These are phyloP conservation scores for Puccinia coronata DNA, from an alignment of 1,284 basidiomycete genomes.

Conservation along the genomic window DNA sequence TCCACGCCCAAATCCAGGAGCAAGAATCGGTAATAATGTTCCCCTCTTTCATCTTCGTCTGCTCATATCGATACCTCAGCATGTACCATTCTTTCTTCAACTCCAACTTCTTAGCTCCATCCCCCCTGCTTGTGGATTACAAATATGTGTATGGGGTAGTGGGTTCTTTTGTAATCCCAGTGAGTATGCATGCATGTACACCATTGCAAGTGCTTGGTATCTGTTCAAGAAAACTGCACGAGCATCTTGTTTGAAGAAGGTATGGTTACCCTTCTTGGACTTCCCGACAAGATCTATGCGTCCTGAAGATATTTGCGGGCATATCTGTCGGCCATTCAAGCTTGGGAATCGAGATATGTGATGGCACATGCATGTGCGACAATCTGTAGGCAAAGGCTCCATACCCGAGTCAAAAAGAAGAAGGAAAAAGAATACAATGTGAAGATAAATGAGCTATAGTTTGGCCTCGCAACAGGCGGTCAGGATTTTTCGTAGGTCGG, in stretches of 20 bases:
- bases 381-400: no score
- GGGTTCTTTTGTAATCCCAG: background rate
- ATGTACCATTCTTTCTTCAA: background rate
- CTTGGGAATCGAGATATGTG: no score
- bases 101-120: background rate
- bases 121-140: background rate
- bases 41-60: background rate
- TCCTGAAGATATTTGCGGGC: no score
- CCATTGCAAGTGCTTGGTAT: background rate
- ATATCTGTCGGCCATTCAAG: no score
- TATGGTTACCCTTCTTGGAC: no score
- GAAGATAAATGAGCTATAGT: background rate
- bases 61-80: background rate
- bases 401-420: no score
- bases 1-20: background rate
- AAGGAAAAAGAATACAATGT: background rate
- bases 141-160: background rate
- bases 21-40: background rate
- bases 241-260: no score
- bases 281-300: no score
- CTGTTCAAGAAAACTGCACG: no score
- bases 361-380: no score
- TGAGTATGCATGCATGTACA: background rate
- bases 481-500: constrained; percentile 45
- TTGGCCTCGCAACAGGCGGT: background rate